Base-by-base conservation (phyloP, 1,139 yeast species). In the Magnusiomyces suaveolens region DNA sequence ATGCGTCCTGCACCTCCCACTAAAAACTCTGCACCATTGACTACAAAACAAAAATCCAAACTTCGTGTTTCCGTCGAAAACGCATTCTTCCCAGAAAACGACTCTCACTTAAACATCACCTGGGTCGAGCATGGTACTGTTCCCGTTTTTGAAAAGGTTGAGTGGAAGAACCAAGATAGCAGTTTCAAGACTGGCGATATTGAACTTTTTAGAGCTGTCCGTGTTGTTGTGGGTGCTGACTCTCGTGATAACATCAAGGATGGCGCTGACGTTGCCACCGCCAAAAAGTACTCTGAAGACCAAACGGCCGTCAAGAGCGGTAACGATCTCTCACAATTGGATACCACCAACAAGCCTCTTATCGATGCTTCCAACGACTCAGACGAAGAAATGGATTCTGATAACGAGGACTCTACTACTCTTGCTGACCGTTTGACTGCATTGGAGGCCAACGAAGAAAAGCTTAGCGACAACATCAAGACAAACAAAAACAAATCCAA, bases 101-200 rank as follows among this genome's bases (percentile, higher is more conserved):
- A 72, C 24, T 69, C 72, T 50, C 75, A 69, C 18, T 59, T 87
- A 29, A 69, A 74, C 20, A 66, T 82, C 32, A 71, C 83, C 1
- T 89, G 96, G 95, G 70, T 84, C 52, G 95, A 88, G 67, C 81
- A 79, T 59, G 84, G 85, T 8, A 75, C 77, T 23, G 70, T 80
- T 18, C 84, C 92, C 18, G 77, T 76, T 53, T 84, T 86, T 64
- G 90, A 85, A 54, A 71, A 76, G 3, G 61, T 83, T 25, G 71
- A 72, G 55, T 83, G 90, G 85, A 75, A 70, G 47, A 78, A 74
- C 25, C 63, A 67, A 10, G 56, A 58, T 55, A 64, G 60, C 14
- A 53, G 54, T 43, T 55, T 56, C 36, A 52, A 58, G 32, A 51
- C 55, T 29, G 61, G 62, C n/a, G 56, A 59, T 1, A 54, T 62